Evolutionary conservation across 2,329 filamentous ascomycete genomes (phyloP).

Genomic region (Parastagonospora avenae): DNA sequence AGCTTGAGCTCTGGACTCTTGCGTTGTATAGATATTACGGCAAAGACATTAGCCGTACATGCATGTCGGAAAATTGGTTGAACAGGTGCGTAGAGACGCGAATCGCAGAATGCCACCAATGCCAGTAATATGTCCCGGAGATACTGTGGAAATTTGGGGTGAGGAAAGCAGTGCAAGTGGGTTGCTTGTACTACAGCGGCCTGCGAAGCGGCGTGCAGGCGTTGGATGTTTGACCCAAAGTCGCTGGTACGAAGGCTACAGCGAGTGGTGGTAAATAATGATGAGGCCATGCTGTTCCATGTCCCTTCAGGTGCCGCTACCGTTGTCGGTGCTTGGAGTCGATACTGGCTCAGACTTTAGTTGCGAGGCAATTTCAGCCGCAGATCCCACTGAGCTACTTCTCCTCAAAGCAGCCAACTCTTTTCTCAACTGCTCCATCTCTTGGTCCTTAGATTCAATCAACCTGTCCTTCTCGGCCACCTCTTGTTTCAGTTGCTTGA

Average conservation of each 20-base stretch:
- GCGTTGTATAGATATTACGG: neutral
- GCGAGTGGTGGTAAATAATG: neutral
- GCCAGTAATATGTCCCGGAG: neutral
- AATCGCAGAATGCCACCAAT: slow-evolving; percentile 4
- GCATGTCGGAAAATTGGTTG: slow-evolving; percentile 1
- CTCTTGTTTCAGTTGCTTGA: slow-evolving; percentile 80
- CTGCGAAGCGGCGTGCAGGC: no score
- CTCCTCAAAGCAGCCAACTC: slow-evolving; percentile 53
- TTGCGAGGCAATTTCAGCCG: slow-evolving; percentile 8
- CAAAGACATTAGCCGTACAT: neutral
- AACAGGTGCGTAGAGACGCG: slow-evolving; percentile 1
- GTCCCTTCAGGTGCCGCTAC: slow-evolving; percentile 15
- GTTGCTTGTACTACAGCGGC: neutral
- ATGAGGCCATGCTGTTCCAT: neutral
- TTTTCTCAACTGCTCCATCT: slow-evolving; percentile 56
- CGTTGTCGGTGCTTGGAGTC: slow-evolving; percentile 15
- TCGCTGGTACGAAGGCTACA: no score
- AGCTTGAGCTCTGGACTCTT: neutral
- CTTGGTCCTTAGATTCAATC: slow-evolving; percentile 69
- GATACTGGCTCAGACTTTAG: slow-evolving; percentile 19
- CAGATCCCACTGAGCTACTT: slow-evolving; percentile 18
- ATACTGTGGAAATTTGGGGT: neutral
- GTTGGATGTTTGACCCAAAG: no score
- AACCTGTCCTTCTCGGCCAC: slow-evolving; percentile 67
- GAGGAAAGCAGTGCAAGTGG: neutral